Base-by-base conservation (phyloP, 2,329 filamentous ascomycete genomes). In the Arthrobotrys megalospora region DNA sequence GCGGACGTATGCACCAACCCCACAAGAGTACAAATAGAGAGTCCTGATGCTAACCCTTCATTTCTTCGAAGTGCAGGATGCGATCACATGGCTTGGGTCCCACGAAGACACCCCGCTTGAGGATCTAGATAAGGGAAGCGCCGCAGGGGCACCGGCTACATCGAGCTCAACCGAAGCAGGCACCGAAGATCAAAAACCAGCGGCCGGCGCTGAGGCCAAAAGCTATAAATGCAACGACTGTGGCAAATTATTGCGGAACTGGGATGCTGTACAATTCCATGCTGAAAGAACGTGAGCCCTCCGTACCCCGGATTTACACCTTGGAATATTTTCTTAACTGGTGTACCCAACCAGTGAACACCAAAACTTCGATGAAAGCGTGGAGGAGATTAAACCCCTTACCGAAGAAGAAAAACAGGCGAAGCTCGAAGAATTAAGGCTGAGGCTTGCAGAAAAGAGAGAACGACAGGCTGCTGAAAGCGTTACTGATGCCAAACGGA, bases 151-250 rank as follows among this genome's bases (percentile, higher is more conserved):
- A 2, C 28, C 34, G 38, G 43, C 19, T 5, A 11, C 36, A n/a
- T 47, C 32, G 8, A 62, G 41, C 21, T 32, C 38, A 32, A 82
- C 19, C 81, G 83, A 84, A 24, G 83, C 84, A 0, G 87, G 87
- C 32, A 85, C 88, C 7, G 87, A 87, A 1, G 87, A 86, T 80
- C 86, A 87, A 19, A 86, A 86, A 5, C 85, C 86, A 55, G 87
- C 88, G 38, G 87, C 91, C 1, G 93, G 91, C 76, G 90, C 91
- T 82, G 87, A 89, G 70, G 92, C 94, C 70, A 89, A 90, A 82
- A 97, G 93, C 60, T 89, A 98, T 69, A 88, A 96, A 63, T 99
- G 96, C 88, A 96, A 97, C 80, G 95, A 97, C 71, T 99, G 96
- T 83, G 92, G 92, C 83, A 97, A 97, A 88, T 92, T 90, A 83